Conservation (phyloP, 2,329 filamentous ascomycete genomes). For the Pyrenochaeta sp. region DNA sequence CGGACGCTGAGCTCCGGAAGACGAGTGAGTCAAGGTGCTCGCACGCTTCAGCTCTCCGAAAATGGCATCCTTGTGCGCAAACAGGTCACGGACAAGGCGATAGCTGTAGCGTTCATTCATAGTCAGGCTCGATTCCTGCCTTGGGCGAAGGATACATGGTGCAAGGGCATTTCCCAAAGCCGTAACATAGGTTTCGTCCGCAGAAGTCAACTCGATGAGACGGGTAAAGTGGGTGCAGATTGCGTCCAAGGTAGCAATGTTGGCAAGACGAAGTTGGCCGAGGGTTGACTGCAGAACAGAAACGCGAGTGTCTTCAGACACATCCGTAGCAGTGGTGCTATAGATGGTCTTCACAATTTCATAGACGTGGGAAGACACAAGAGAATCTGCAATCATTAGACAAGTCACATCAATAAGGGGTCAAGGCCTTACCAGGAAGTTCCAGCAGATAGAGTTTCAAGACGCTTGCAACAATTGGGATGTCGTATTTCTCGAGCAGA, state of each 20-base stretch:
- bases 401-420: conserved; percentile 5
- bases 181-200: conserved; percentile 84
- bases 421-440: conserved; percentile 75
- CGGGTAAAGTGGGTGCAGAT: conserved; percentile 98
- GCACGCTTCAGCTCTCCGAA: conserved; percentile 96
- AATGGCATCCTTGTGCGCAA: conserved; percentile 92
- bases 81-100: conserved; percentile 88
- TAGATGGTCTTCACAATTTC: conserved; percentile 99
- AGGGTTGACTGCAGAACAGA: conserved; percentile 95
- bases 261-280: conserved; percentile 90
- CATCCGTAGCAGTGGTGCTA: conserved; percentile 75
- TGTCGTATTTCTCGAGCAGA: conserved; percentile 84
- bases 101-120: conserved; percentile 95
- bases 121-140: conserved; percentile 85
- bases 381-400: conserved; percentile 71
- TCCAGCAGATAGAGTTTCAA: conserved; percentile 95
- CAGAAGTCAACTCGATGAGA: conserved; percentile 93
- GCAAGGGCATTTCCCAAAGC: conserved; percentile 77
- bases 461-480: conserved; percentile 90
- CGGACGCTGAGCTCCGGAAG: conserved; percentile 67
- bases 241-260: conserved; percentile 98
- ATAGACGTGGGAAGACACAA: conserved; percentile 97
- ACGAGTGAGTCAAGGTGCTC: conserved; percentile 70
- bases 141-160: conserved; percentile 86
- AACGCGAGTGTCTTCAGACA: conserved; percentile 76